Evolutionary conservation across 257 asterid genomes (phyloP), one percentile per base, ranked within the genome.

Genomic region (Verbascum thapsus): DNA sequence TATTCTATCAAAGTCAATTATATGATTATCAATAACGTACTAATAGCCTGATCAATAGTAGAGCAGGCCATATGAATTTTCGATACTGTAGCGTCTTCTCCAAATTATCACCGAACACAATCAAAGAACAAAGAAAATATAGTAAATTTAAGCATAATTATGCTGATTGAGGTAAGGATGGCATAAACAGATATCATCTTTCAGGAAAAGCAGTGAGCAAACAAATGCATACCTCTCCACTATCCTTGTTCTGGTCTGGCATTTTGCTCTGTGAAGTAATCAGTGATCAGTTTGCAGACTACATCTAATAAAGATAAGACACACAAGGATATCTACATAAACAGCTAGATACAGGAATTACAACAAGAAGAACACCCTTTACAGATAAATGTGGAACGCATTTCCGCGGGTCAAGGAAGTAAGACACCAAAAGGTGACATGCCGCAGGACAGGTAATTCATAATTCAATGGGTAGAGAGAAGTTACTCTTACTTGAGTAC

Each of bases 151-250:
- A 10, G 42, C 16, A 50, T 35, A 41, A 38, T 45, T 61, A 53
- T 7, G 39, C 23, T 3, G 49, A 61, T 19, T 37, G 70, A 56
- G 32, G 44, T 17, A 30, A 39, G 70, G 63, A 56, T 53, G 41
- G 41, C 40, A 44, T 5, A 9, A 22, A 58, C 6, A 38, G 11
- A 62, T 16, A 38, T 50, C 32, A 66, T 61, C 60, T 19, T 52
- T 44, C 15, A 54, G 53, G 61, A 20, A 19, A 32, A 43, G 26
- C 7, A 18, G 26, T 42, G 47, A 56, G 40, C 41, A 10, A 59
- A 50, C 8, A 64, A 47, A 38, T 41, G 48, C 58, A 51, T 70
- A 88, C 96, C 92, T 77, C 87, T 60, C 39, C 78, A 43, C 17
- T 22, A 55, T 74, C 88, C 81, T 67, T 69, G 76, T 64, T 60